Evolutionary conservation across 768 basidiomycete species (phyloP).

Genomic region (Termitomyces sp.): DNA sequence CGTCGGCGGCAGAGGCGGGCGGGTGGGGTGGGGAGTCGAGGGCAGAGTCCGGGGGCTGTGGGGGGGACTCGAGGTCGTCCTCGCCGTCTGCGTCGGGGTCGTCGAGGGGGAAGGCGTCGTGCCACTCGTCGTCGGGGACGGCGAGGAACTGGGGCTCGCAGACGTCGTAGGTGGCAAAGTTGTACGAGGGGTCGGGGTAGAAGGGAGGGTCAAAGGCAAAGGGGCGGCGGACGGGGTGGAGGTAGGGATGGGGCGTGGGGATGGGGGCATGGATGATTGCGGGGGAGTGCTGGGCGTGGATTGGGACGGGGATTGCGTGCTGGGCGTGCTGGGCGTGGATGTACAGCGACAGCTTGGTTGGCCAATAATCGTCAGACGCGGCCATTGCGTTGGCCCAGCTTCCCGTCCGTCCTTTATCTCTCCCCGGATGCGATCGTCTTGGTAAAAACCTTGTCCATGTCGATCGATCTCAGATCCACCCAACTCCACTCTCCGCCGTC

Average conservation of each 20-base stretch:
- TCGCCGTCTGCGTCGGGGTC: constrained; percentile 21
- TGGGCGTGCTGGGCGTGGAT: no score
- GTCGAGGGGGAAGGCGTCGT: constrained; percentile 3
- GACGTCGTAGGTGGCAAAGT: constrained; percentile 10
- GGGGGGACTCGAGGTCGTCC: constrained; percentile 19
- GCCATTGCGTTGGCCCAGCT: no score
- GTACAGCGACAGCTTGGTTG: no score
- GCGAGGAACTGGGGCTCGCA: constrained; percentile 15
- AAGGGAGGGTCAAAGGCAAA: no score
- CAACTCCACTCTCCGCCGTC: constrained; percentile 8
- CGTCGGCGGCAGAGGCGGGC: constrained; percentile 13
- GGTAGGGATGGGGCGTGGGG: constrained; percentile 14
- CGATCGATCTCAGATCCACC: constrained; percentile 18
- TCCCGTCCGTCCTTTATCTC: no score
- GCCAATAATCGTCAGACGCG: no score
- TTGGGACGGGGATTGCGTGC: no score
- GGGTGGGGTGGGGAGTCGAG: constrained; percentile 15
- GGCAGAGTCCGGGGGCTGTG: constrained; percentile 17
- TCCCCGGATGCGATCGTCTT: constrained; percentile 18
- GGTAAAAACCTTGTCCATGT: constrained; percentile 9
- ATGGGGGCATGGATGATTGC: constrained; percentile 19
- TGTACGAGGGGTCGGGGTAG: no score
- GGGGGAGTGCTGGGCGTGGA: no score
- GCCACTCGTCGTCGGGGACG: constrained; percentile 4
- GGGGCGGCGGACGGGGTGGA: no score